A percentile compares a stretch with the other conserved stretches of the same genome.
Conservation (phyloP, 257 asterid species). For the Penstemon newberryi region DNA sequence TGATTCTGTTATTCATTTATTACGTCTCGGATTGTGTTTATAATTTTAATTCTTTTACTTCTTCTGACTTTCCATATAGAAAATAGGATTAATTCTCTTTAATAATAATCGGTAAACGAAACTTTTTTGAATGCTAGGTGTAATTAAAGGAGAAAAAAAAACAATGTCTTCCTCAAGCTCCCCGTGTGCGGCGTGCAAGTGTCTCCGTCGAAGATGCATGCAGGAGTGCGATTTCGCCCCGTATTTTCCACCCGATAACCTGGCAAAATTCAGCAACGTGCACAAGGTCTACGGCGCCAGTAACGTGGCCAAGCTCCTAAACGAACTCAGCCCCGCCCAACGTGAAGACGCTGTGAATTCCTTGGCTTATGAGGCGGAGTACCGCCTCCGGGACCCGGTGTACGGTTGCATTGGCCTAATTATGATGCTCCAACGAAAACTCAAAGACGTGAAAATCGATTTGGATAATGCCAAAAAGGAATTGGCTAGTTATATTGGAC, state of each 20-base stretch:
- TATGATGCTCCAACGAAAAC: slow-evolving; percentile 57
- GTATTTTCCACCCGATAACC: slow-evolving; percentile 84
- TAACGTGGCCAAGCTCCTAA: slow-evolving; percentile 76
- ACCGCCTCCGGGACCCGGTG: slow-evolving; percentile 74
- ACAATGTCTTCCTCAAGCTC: slow-evolving; percentile 76
- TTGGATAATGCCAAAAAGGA: slow-evolving; percentile 60
- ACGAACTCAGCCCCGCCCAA: slow-evolving; percentile 56
- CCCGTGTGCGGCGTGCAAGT: slow-evolving; percentile 95
- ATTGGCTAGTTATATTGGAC: slow-evolving; percentile 56
- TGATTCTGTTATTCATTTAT: not conserved
- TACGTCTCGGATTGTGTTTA: not conserved
- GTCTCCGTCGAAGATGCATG: slow-evolving; percentile 80
- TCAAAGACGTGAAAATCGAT: slow-evolving; percentile 58
- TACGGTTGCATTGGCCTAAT: slow-evolving; percentile 92
- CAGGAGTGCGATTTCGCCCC: slow-evolving; percentile 92
- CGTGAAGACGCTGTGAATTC: slow-evolving; percentile 86
- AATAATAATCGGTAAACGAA: too few relatives aligned
- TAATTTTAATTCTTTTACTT: not conserved
- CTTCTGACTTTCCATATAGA: slow-evolving; percentile 33
- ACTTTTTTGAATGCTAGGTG: not conserved
- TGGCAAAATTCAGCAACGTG: slow-evolving; percentile 73
- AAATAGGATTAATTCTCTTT: not conserved
- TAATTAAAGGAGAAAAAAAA: slow-evolving; percentile 24
- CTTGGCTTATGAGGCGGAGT: slow-evolving; percentile 79
- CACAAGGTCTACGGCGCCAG: slow-evolving; percentile 91